phyloP scores from a whole-genome alignment of 2,329 filamentous ascomycete genomes.

The Rachicladosporium sp. region DNA sequence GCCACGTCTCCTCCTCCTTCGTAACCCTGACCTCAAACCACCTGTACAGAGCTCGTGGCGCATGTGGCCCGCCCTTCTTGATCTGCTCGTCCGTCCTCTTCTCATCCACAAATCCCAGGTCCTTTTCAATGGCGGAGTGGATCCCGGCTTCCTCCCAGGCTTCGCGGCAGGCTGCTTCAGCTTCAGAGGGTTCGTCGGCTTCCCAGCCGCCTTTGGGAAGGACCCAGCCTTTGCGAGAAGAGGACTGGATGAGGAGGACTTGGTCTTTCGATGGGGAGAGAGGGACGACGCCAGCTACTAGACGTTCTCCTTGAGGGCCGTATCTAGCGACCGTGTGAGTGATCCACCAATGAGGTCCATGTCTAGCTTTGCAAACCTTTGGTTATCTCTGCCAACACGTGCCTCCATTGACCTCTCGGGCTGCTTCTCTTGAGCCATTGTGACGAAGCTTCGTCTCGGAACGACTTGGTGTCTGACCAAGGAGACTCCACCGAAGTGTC shows the following conservation, averaged over 20 bases:
- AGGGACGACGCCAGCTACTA: conserved; percentile 89
- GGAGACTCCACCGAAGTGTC: too few relatives aligned
- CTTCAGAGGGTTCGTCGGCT: conserved; percentile 74
- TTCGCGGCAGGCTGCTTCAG: conserved; percentile 74
- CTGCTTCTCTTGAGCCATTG: conserved; percentile 32
- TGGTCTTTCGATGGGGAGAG: conserved; percentile 74
- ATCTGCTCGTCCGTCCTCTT: conserved; percentile 41
- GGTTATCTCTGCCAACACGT: conserved; percentile 63
- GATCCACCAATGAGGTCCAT: too few relatives aligned
- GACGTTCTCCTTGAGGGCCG: conserved; percentile 77
- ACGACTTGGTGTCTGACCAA: too few relatives aligned
- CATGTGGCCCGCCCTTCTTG: conserved; percentile 26
- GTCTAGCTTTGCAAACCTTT: conserved; percentile 35
- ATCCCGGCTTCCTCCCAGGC: conserved; percentile 98
- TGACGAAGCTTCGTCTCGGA: conserved; percentile 1
- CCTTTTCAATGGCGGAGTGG: conserved; percentile 67
- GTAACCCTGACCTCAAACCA: conserved; percentile 85
- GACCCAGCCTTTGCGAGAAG: conserved; percentile 84
- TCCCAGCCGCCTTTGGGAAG: conserved; percentile 98
- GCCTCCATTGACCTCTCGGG: conserved; percentile 45
- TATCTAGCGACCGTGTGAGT: conserved; percentile 48
- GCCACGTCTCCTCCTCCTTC: conserved; percentile 78
- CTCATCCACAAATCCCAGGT: conserved; percentile 78
- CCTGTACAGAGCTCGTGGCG: conserved; percentile 66
- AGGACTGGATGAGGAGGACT: conserved; percentile 89